Base-by-base conservation (phyloP, 352 stramenopile genomes). In the Phytophthora cajani region DNA sequence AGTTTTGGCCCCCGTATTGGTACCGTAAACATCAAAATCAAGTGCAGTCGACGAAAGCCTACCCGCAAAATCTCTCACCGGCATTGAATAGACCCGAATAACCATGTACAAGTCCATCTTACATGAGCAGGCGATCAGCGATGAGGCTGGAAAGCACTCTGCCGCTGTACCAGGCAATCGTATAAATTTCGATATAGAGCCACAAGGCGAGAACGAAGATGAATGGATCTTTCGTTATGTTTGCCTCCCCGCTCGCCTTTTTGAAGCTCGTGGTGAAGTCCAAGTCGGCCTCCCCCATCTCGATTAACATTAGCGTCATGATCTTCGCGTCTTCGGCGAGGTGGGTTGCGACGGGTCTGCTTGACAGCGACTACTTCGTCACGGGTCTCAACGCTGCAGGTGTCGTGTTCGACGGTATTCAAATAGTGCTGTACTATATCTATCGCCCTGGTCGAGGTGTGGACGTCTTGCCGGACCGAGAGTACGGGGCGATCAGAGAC, bases 351-450 rank as follows among this genome's bases (percentile, higher is more conserved):
- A 83, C 84, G 36, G 80, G 71, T 9, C 53, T 84, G 11, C 62
- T 86, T 1, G 73, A 80, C 46, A 36, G 71, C 64, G 74, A 92
- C 47, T 46, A 68, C 19, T 72, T 89, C 25, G 64, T 90, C 5
- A 62, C 85, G 33, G 65, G 77, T 0, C 77, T 83, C 3, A 87
- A 79, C 19, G 19, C 59, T 11, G 55, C 87, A 9, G 79, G 77
- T 14, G 58, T 85, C 14, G 33, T 67, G 23, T 59, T 89, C 7
- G 77, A 77, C 0, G 19, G 42, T 30, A 58, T 82, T 21, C 79
- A 92, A 54, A 71, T 88, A 9, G 36, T 74, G 25, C 59, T 92
- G 19, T 89, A 86, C 66, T 75, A 69, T 16, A 53, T 88, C 1
- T 92, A 84, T 59, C 69, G 62, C 0, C 74, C 62, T 10, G 47